Evolutionary conservation across 2,329 filamentous ascomycete genomes (phyloP).

Genomic region (Didymella exigua): DNA sequence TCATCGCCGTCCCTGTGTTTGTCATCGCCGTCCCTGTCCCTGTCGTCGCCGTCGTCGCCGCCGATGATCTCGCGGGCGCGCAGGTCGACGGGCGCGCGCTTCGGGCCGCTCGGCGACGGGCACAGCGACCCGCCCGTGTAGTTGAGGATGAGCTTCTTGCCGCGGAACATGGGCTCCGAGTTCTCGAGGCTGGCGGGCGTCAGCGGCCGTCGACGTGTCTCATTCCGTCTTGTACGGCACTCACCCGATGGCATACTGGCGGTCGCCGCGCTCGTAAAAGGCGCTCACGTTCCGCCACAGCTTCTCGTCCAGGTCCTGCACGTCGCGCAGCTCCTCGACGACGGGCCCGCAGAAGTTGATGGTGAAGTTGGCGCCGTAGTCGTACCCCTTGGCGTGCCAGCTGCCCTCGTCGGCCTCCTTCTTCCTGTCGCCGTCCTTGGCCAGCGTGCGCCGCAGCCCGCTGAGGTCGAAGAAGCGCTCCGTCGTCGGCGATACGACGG

Average conservation of each 20-base stretch:
- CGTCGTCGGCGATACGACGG: conserved; percentile 65
- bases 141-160: conserved; percentile 65
- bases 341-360: conserved; percentile 81
- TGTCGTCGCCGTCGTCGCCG: conserved; percentile 44
- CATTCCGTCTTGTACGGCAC: background rate
- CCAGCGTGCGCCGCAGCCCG: conserved; percentile 59
- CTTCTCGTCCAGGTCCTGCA: conserved; percentile 67
- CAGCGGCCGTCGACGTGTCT: too few relatives aligned
- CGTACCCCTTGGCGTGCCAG: conserved; percentile 71
- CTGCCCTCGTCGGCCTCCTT: conserved; percentile 65
- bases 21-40: conserved; percentile 52
- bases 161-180: conserved; percentile 62
- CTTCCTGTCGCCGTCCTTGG: conserved; percentile 48
- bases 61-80: conserved; percentile 49
- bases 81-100: conserved; percentile 34
- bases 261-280: conserved; percentile 70
- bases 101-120: conserved; percentile 39
- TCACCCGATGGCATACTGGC: conserved; percentile 76
- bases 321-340: conserved; percentile 67
- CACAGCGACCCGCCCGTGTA: conserved; percentile 59
- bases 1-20: conserved; percentile 43
- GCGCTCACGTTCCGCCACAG: conserved; percentile 77
- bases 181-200: conserved; percentile 57
- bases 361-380: conserved; percentile 82
- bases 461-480: conserved; percentile 69